These are phyloP conservation scores for Phlebopus sp. DNA, from an alignment of 1,284 basidiomycete species.

Conservation along the genomic window DNA sequence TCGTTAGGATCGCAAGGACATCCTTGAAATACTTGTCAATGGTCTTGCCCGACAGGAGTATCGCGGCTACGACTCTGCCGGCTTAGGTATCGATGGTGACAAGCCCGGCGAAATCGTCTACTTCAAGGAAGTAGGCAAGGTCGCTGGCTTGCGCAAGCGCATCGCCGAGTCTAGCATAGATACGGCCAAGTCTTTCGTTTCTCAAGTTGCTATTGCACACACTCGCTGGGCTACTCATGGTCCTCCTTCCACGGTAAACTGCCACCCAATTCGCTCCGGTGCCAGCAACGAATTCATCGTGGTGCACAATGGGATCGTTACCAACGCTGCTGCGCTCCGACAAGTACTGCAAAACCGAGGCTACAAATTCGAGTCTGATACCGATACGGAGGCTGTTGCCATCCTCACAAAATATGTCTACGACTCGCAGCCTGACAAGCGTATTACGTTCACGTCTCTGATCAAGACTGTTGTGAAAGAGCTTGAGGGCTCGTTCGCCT, in stretches of 20 bases:
- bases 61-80: slow-evolving; percentile 97
- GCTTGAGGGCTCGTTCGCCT: slow-evolving; percentile 99
- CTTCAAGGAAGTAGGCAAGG: slow-evolving; percentile 99
- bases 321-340: slow-evolving; percentile 88
- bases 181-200: slow-evolving; percentile 79
- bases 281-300: slow-evolving; percentile 82
- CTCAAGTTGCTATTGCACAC: slow-evolving; percentile 97
- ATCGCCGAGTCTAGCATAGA: slow-evolving; percentile 79
- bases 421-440: slow-evolving; percentile 89
- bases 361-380: slow-evolving; percentile 93
- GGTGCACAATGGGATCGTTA: slow-evolving; percentile 99
- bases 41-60: slow-evolving; percentile 97
- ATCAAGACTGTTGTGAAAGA: slow-evolving; percentile 98
- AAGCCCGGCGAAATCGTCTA: slow-evolving; percentile 73
- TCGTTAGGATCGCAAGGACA: slow-evolving; percentile 81
- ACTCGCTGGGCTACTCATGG: slow-evolving; percentile 99
- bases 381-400: slow-evolving; percentile 97
- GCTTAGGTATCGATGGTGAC: slow-evolving; percentile 95
- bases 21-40: slow-evolving; percentile 90
- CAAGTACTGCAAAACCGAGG: slow-evolving; percentile 96
- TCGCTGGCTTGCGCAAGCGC: slow-evolving; percentile 90
- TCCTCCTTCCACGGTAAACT: slow-evolving; percentile 84
- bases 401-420: slow-evolving; percentile 97
- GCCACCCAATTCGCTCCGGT: slow-evolving; percentile 94
- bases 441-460: slow-evolving; percentile 86